Evolutionary conservation across 108 stramenopile species (phyloP), one percentile per base, ranked within the genome.

Genomic region (Heterococcus sp.): DNA sequence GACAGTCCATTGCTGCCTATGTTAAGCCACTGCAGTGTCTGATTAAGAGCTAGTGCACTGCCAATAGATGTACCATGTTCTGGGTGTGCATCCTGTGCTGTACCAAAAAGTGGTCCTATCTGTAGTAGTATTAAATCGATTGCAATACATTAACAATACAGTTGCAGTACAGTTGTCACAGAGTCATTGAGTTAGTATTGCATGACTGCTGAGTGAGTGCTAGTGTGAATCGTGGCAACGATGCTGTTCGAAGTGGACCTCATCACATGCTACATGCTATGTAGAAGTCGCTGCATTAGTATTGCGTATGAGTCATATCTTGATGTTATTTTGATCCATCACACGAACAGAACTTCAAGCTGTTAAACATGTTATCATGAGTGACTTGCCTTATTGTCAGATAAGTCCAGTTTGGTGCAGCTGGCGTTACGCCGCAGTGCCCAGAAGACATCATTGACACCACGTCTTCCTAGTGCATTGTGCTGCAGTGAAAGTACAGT

Each of bases 361-460:
- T 58, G 46, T 58, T 58, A 14, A 8, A 58, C 8, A 8, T 58
- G 14, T 21, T 58, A 14, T 58, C 21, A 8, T 58, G n/a, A n/a
- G 21, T 21, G 8, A 21, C 46, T 14, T 21, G 21, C 46, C 46
- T 58, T 8, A 58, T 82, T 82, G 67, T 74, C 81, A 46, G 72
- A 69, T 27, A 82, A 35, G 71, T 82, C 81, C 38, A 82, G 67
- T 35, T 65, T 73, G 0, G 36, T 33, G 31, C 73, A 34, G 2
- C 73, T 39, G n/a, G 67, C 38, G 67, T 82, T 82, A 1, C 81
- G 81, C 2, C 81, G 81, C 14, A 82, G 73, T n/a, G 81, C 81
- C 81, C 81, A 82, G 70, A 82, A 82, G 46, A 82, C 73, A 32
- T 35, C 65, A 73, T 82, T 72, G 73, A 65, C 35, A 1, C 81